Percentiles rank a stretch among this genome's conserved stretches.
Evolutionary conservation across 2,329 filamentous ascomycete genomes (phyloP).

Genomic region (Colletotrichum sidae): DNA sequence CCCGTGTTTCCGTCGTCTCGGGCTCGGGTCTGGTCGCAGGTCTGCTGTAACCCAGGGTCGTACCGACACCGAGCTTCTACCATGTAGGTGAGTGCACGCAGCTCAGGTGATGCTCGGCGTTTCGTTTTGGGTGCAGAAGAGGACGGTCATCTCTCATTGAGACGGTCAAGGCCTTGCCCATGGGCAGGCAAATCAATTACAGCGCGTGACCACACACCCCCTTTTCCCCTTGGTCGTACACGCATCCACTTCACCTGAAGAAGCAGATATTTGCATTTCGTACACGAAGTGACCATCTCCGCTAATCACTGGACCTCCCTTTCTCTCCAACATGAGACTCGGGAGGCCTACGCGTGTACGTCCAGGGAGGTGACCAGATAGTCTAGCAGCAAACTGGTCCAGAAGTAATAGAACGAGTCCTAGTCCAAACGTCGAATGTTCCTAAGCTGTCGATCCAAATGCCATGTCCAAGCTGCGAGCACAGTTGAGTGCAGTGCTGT

Average conservation of each 20-base stretch:
- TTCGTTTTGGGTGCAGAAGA: no score
- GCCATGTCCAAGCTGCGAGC: neutral
- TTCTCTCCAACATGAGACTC: neutral
- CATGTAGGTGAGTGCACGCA: slow-evolving; percentile 16
- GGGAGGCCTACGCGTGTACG: neutral
- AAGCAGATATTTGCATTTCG: neutral
- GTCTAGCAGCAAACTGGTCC: neutral
- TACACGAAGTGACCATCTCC: slow-evolving; percentile 5
- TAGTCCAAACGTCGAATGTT: slow-evolving; percentile 17
- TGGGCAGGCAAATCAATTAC: neutral
- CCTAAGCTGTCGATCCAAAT: slow-evolving; percentile 29
- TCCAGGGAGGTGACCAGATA: neutral
- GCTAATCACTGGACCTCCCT: neutral
- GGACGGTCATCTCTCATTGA: neutral
- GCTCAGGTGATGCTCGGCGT: neutral
- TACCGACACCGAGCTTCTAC: slow-evolving; percentile 18
- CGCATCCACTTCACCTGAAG: slow-evolving; percentile 15
- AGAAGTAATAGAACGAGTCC: neutral
- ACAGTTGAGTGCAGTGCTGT: neutral
- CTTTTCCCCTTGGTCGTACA: neutral
- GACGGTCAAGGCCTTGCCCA: neutral
- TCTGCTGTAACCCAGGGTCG: slow-evolving; percentile 16
- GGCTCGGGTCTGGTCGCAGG: slow-evolving; percentile 24
- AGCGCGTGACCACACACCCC: neutral
- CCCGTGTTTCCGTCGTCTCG: slow-evolving; percentile 34